Evolutionary conservation across 495 filamentous ascomycete species (phyloP).

Genomic region (Aspergillus hancockii): DNA sequence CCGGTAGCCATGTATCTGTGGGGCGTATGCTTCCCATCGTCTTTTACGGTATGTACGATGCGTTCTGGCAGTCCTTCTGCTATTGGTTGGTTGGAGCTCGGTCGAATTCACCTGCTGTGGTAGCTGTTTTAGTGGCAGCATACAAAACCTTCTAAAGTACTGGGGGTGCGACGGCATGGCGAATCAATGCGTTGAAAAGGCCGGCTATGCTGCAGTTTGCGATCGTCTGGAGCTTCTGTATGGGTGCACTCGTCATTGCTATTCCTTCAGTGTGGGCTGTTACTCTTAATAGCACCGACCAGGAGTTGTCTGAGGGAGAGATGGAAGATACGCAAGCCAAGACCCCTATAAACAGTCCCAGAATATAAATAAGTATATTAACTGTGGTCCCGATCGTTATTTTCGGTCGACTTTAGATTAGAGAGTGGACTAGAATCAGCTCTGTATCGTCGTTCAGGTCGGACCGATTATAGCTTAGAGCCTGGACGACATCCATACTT

Average conservation of each 20-base stretch:
- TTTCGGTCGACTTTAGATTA: too few relatives aligned
- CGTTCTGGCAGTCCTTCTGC: slow-evolving; percentile 66
- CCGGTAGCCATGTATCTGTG: slow-evolving; percentile 30
- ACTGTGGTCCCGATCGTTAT: too few relatives aligned
- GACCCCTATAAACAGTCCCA: background rate
- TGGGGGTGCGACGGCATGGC: slow-evolving; percentile 2
- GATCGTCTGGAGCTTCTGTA: slow-evolving; percentile 4
- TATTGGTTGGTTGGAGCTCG: slow-evolving; percentile 60
- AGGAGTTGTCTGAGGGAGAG: background rate
- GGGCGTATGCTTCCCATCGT: slow-evolving; percentile 58
- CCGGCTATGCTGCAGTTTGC: slow-evolving; percentile 7
- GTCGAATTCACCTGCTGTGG: slow-evolving; percentile 1
- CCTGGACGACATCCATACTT: too few relatives aligned
- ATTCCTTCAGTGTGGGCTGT: background rate
- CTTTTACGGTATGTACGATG: slow-evolving; percentile 56
- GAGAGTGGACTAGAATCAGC: too few relatives aligned
- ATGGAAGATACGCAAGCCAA: background rate
- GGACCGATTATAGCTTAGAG: too few relatives aligned
- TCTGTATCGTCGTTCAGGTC: too few relatives aligned
- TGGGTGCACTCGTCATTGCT: slow-evolving; percentile 35
- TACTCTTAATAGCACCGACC: background rate
- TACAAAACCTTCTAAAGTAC: slow-evolving; percentile 1
- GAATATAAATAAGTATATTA: too few relatives aligned
- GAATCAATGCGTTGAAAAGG: background rate
- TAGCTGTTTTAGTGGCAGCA: background rate